phyloP scores from a whole-genome alignment of 805 yeast genomes.

The Trichomonascus vanleenenianus region DNA sequence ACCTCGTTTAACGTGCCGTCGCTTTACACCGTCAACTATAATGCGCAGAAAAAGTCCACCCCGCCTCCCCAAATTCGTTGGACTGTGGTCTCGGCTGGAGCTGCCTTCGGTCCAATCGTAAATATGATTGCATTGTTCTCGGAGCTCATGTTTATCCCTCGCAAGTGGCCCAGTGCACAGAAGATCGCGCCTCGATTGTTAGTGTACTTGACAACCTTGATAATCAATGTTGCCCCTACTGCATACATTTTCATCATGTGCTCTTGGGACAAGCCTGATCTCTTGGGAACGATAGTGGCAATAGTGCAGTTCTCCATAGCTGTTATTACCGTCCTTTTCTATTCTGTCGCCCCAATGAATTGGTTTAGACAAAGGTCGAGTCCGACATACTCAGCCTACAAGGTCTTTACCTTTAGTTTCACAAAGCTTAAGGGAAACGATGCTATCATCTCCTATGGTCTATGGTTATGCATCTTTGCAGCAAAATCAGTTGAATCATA shows the following conservation, averaged over 20 bases:
- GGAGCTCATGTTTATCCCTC: slow-evolving; percentile 95
- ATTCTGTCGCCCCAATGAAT: slow-evolving; percentile 95
- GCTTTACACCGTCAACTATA: slow-evolving; percentile 78
- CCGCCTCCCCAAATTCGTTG: slow-evolving; percentile 89
- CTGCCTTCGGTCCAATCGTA: slow-evolving; percentile 72
- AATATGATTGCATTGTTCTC: slow-evolving; percentile 82
- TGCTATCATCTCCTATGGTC: slow-evolving; percentile 90
- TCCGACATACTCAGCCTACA: slow-evolving; percentile 47
- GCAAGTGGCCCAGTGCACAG: slow-evolving; percentile 99
- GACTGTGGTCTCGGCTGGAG: slow-evolving; percentile 92
- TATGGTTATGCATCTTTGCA: slow-evolving; percentile 83
- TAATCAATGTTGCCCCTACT: slow-evolving; percentile 74
- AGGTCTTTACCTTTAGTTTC: slow-evolving; percentile 91
- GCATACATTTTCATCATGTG: slow-evolving; percentile 55
- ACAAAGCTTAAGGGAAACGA: slow-evolving; percentile 76
- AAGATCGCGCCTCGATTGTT: slow-evolving; percentile 60
- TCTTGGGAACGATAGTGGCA: slow-evolving; percentile 66
- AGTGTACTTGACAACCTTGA: slow-evolving; percentile 37
- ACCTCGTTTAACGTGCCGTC: slow-evolving; percentile 88
- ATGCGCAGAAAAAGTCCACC: slow-evolving; percentile 71
- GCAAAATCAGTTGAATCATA: slow-evolving; percentile 91
- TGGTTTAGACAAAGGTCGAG: slow-evolving; percentile 39
- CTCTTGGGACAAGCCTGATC: slow-evolving; percentile 36
- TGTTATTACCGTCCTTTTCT: slow-evolving; percentile 72
- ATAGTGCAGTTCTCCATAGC: slow-evolving; percentile 88